Conservation (phyloP, 83 land plant species). For the Larix sibirica region DNA sequence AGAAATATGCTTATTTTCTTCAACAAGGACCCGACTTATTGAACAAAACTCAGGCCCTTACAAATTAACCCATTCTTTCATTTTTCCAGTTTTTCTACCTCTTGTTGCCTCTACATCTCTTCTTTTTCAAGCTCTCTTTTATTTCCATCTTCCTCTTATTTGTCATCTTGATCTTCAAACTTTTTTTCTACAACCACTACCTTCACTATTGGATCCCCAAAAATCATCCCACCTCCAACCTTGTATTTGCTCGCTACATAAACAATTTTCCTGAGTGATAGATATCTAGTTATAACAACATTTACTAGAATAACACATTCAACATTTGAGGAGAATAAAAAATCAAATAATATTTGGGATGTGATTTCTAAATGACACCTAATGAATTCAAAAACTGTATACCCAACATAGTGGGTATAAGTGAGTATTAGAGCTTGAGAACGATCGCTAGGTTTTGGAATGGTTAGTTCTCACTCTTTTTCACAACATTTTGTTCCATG, state of each 20-base stretch:
- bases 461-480: too few species aligned
- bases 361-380: too few species aligned
- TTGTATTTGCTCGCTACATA: conserved; percentile 40
- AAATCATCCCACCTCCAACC: conserved; percentile 89
- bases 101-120: conserved; percentile 45
- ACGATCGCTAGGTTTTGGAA: too few species aligned
- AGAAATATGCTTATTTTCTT: background rate
- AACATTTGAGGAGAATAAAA: too few species aligned
- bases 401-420: too few species aligned
- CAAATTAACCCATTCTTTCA: conserved; percentile 11
- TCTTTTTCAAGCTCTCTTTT: conserved; percentile 58
- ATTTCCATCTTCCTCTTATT: conserved; percentile 80
- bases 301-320: too few species aligned
- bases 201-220: conserved; percentile 91
- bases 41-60: background rate
- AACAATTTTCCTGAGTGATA: too few species aligned
- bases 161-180: conserved; percentile 84
- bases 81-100: conserved; percentile 44
- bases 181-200: conserved; percentile 94
- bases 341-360: too few species aligned
- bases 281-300: too few species aligned
- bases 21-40: background rate
- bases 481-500: too few species aligned
- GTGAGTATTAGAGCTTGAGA: too few species aligned
- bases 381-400: too few species aligned